Evolutionary conservation across 2,329 filamentous ascomycete species (phyloP).

Genomic region (Cladosporium sp.): DNA sequence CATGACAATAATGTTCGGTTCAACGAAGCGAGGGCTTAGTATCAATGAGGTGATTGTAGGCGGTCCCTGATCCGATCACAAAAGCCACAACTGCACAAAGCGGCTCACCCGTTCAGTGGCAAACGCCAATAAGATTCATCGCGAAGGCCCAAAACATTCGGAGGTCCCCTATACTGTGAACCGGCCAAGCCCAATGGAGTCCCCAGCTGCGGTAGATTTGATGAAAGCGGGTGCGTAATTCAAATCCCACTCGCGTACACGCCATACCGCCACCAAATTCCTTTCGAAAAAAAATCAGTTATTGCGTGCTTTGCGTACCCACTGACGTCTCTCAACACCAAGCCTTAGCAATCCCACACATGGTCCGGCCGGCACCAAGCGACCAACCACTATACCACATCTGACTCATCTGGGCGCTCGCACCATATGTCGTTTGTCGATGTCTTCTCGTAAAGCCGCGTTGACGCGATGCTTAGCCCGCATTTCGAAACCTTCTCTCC

Average conservation of each 20-base stretch:
- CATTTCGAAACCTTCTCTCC: conserved; percentile 8
- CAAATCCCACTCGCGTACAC: neutral
- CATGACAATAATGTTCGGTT: neutral
- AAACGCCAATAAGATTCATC: neutral
- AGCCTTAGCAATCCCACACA: neutral
- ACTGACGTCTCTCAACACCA: conserved; percentile 19
- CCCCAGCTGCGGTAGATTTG: neutral
- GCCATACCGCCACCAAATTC: conserved; percentile 1
- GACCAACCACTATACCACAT: conserved; percentile 14
- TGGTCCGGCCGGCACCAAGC: conserved; percentile 6
- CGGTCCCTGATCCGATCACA: neutral
- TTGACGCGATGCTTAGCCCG: conserved; percentile 17
- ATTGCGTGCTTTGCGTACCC: conserved; percentile 19
- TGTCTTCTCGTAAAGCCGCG: conserved; percentile 4
- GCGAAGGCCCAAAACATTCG: neutral
- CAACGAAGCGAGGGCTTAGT: neutral
- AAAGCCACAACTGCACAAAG: neutral
- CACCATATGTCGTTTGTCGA: neutral
- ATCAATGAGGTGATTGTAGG: neutral
- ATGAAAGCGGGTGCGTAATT: neutral
- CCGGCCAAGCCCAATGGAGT: neutral
- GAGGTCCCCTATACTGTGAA: neutral
- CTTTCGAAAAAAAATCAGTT: neutral
- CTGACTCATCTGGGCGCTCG: conserved; percentile 15
- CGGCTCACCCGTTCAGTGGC: neutral